phyloP scores from a whole-genome alignment of 495 filamentous ascomycete species.

The Tuber calosporum region DNA sequence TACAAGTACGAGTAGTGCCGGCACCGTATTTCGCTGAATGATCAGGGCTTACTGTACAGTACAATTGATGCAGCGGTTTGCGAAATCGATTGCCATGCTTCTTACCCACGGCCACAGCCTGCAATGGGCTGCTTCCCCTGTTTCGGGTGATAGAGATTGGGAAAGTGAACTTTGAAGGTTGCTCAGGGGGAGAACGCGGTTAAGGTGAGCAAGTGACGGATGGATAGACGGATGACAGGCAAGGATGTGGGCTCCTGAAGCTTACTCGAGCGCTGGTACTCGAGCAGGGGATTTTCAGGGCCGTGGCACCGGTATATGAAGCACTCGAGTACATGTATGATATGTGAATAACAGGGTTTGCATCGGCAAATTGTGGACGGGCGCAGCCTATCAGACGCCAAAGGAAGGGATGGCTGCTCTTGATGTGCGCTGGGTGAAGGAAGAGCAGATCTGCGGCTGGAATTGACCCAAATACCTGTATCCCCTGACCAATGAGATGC shows the following conservation, averaged over 20 bases:
- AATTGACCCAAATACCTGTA: constrained; percentile 1
- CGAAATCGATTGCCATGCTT: background rate
- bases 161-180: background rate
- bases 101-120: background rate
- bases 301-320: background rate
- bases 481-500: background rate
- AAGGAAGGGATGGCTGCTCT: background rate
- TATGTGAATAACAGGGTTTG: background rate
- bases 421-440: background rate
- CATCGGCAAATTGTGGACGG: background rate
- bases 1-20: no score
- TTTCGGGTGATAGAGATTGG: background rate
- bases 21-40: background rate
- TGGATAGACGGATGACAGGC: background rate
- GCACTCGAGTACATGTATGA: no score
- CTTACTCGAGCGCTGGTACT: no score
- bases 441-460: background rate
- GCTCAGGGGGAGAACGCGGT: background rate
- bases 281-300: no score
- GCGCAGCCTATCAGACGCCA: background rate
- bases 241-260: background rate
- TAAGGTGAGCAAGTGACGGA: background rate
- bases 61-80: background rate
- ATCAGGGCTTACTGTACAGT: background rate
- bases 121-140: background rate